These are phyloP conservation scores for Suhomyces sp. DNA, from an alignment of 805 yeast species.

Conservation along the genomic window DNA sequence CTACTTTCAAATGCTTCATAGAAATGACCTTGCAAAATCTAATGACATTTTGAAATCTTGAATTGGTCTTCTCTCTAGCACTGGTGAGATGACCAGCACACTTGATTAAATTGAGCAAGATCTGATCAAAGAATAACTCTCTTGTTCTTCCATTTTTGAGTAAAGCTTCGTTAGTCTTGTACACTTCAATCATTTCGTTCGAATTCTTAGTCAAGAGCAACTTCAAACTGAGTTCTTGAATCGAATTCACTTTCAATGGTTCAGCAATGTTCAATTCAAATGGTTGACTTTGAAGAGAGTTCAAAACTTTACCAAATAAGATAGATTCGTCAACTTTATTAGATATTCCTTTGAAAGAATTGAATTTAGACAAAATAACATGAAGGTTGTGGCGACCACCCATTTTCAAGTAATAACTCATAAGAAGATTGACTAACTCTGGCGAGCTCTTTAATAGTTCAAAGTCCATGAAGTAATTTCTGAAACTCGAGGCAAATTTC, in stretches of 20 bases:
- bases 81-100: background rate
- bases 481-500: constrained; percentile 19
- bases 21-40: constrained; percentile 23
- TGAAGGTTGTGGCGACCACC: constrained; percentile 15
- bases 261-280: background rate
- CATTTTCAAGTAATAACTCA: constrained; percentile 23
- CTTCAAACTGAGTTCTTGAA: constrained; percentile 8
- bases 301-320: constrained; percentile 21
- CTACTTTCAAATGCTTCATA: constrained; percentile 19
- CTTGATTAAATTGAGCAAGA: constrained; percentile 7
- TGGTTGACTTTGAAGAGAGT: constrained; percentile 13
- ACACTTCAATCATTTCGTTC: constrained; percentile 15
- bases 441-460: constrained; percentile 11
- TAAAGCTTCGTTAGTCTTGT: constrained; percentile 10
- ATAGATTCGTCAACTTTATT: constrained; percentile 15
- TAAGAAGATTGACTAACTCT: constrained; percentile 19
- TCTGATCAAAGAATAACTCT: too few species aligned
- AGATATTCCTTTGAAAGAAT: constrained; percentile 12
- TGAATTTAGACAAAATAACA: constrained; percentile 19
- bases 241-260: background rate
- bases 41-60: constrained; percentile 22
- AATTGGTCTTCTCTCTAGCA: background rate
- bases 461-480: constrained; percentile 12
- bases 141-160: too few species aligned
- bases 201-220: constrained; percentile 11